Evolutionary conservation across 441 rosid genomes (phyloP).

Genomic region (Croton setiger): DNA sequence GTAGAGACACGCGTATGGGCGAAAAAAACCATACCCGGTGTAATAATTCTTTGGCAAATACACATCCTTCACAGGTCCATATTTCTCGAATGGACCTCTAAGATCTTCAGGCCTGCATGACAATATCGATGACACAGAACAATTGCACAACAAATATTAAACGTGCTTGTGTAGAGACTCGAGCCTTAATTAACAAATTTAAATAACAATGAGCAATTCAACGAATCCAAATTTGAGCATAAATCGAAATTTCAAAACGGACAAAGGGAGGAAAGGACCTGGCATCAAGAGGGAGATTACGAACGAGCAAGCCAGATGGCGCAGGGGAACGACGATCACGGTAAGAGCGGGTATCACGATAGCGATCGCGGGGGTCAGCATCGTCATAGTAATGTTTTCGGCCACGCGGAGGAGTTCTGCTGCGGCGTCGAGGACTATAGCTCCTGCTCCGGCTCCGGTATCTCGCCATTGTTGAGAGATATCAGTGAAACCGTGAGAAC

Average conservation of each 20-base stretch:
- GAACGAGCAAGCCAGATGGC: conserved; percentile 86
- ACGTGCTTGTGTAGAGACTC: no score
- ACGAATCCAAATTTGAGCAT: not conserved
- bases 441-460: conserved; percentile 72
- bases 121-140: not conserved
- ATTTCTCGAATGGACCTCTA: conserved; percentile 74
- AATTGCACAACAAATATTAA: not conserved
- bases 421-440: conserved; percentile 72
- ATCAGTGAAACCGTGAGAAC: not conserved
- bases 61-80: conserved; percentile 83
- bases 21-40: conserved; percentile 56
- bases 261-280: conserved; percentile 38
- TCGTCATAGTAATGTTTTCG: conserved; percentile 56
- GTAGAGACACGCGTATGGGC: not conserved
- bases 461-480: conserved; percentile 44
- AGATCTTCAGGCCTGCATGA: conserved; percentile 77
- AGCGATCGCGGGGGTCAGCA: conserved; percentile 37
- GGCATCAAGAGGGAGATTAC: conserved; percentile 89
- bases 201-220: not conserved
- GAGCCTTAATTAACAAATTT: no score
- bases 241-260: not conserved
- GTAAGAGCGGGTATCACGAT: conserved; percentile 48
- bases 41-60: conserved; percentile 81
- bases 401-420: conserved; percentile 57
- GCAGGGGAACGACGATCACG: conserved; percentile 79